Evolutionary conservation across 139 green algal genomes (phyloP), one percentile per base, ranked within the genome.

Genomic region (Monoraphidium neglectum): DNA sequence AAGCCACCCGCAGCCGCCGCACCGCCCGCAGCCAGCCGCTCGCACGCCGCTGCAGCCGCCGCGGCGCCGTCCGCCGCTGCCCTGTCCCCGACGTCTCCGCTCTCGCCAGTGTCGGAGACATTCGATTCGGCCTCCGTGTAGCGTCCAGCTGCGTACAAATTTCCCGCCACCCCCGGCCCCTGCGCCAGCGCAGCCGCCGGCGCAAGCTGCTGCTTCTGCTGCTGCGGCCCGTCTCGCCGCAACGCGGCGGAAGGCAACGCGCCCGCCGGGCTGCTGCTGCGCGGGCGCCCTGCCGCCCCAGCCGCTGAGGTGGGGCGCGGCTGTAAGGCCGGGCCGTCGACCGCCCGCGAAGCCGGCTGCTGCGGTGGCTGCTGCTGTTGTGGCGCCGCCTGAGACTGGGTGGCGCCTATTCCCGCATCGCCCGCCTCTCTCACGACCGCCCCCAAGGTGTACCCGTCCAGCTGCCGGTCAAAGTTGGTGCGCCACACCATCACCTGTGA

Each of bases 401-500:
- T 37, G 40, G 16, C 69, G 64, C 49, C 49, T 69, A 40, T 79
- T 60, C 54, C 61, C 51, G 35, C 70, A 38, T 28, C 56, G 54
- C 12, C 28, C 30, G 70, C 77, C 32, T 77, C 70, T 49, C 77
- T 65, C 35, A 32, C 30, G 26, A 61, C 54, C 60, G 68, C 68
- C 30, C 75, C 56, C 54, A 75, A 30, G 72, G 38, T 86, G 74
- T 87, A 87, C 32, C 91, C 84, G 43, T 91, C 81, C 77, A 94
- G 59, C 73, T 84, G 78, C 21, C 90, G 79, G 78, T 97, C 93
- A 82, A 97, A 97, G 82, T 96, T 96, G 24, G 92, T 96, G 69
- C 88, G 92, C 93, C 93, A 97, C 30, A 97, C 87, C 86, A 97
- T 93, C 37, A 96, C 91, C 85, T 92, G 77, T 10, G 21, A n/a